Evolutionary conservation across 169 alveolate species (phyloP), one percentile per base, ranked within the genome.

Genomic region (Plasmodium gaboni): DNA sequence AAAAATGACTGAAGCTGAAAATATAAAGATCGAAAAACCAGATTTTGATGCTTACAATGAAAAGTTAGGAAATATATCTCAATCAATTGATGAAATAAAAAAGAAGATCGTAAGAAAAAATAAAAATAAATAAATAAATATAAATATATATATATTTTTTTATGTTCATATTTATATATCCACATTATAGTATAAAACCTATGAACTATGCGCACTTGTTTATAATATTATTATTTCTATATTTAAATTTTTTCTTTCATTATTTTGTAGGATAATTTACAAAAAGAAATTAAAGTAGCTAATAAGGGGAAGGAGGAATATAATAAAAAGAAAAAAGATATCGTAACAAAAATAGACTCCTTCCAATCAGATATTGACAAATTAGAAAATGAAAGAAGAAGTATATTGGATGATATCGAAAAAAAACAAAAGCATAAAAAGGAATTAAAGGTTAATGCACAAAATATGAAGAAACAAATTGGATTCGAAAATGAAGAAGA

Each of bases 401-500:
- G 42, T n/a, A 88, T 88, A 65, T 76, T 94, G n/a, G 92, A 67
- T 13, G 94, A 70, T 22, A 87, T 94, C 57, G 96, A 94, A 55
- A 90, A 64, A 15, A 88, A 87, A 69, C 95, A 94, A 50, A 85
- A 92, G 65, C 95, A 94, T 65, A 87, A 90, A n/a, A 88, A 93
- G 53, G 94, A 92, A 74, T 70, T 90, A 71, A 92, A 26, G 59
- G 88, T 90, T 63, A 73, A 92, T 57, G 85, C 92, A n/a, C 92
- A 89, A 53, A 94, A 92, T 26, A 57, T 92, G 90, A 91, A 92
- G 50, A 89, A 86, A 57, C 93, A 91, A 26, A 74, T 92, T 17
- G 96, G 96, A 3, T 94, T 74, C 83, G 92, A 89, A 50, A 89
- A 76, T 61, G 95, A 94, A 71, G 94, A 73, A 57, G 96, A 94